Conservation (phyloP, 495 filamentous ascomycete genomes). For the Usnea hakonensis region DNA sequence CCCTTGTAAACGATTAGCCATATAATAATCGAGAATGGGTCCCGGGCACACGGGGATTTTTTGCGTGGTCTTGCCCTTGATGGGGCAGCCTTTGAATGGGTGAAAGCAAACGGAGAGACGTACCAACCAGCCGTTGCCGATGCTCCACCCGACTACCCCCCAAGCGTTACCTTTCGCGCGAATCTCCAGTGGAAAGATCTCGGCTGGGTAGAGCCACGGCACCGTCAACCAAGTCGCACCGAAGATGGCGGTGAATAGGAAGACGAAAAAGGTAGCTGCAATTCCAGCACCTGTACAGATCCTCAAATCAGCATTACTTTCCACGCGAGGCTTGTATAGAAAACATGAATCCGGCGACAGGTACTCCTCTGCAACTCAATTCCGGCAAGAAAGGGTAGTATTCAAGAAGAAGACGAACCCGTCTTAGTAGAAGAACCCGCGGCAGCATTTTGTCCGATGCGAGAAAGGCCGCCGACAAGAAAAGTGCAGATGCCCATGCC, state of each 20-base stretch:
- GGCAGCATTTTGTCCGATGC: constrained; percentile 42
- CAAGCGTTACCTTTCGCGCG: constrained; percentile 62
- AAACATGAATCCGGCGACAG: too few species aligned
- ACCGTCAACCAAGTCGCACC: constrained; percentile 66
- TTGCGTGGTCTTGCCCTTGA: too few species aligned
- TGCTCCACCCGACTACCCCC: constrained; percentile 65
- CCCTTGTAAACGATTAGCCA: neutral
- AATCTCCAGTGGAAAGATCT: constrained; percentile 61
- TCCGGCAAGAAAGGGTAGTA: too few species aligned
- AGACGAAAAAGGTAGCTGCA: constrained; percentile 57
- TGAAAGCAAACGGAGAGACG: neutral
- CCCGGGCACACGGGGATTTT: neutral
- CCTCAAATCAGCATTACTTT: too few species aligned
- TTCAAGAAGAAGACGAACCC: constrained; percentile 26
- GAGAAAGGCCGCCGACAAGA: constrained; percentile 47
- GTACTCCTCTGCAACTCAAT: too few species aligned
- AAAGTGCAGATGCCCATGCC: constrained; percentile 58
- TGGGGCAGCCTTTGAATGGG: neutral
- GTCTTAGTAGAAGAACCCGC: constrained; percentile 31
- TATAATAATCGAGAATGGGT: neutral
- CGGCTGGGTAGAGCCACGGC: constrained; percentile 62
- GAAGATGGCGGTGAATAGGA: constrained; percentile 60
- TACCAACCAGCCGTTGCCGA: constrained; percentile 55
- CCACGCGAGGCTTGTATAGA: too few species aligned
- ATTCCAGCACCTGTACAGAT: constrained; percentile 31